Percentiles rank a stretch among this genome's conserved stretches.
These are phyloP conservation scores for Lepidium didymum DNA, from an alignment of 345 rosid genomes.

Conservation along the genomic window DNA sequence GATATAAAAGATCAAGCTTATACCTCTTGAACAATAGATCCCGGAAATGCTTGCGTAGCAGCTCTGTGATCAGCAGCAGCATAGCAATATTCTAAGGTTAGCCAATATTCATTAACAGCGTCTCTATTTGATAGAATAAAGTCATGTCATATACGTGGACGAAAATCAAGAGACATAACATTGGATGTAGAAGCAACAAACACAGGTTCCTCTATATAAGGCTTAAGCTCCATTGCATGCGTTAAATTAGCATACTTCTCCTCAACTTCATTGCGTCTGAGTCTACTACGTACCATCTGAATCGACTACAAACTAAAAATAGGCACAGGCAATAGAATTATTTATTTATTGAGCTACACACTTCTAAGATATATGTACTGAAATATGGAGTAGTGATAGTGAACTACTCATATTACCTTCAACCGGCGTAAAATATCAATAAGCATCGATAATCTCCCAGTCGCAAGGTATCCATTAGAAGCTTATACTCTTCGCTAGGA, in stretches of 20 bases:
- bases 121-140: conserved; percentile 61
- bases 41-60: conserved; percentile 86
- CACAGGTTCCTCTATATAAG: conserved; percentile 83
- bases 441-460: conserved; percentile 69
- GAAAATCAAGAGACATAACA: conserved; percentile 60
- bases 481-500: conserved; percentile 55
- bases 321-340: not conserved
- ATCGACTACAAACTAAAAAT: conserved; percentile 50
- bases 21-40: conserved; percentile 89
- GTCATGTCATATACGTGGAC: conserved; percentile 90
- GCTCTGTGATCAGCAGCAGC: conserved; percentile 85
- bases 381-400: not conserved
- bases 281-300: conserved; percentile 53
- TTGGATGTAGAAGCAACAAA: conserved; percentile 46
- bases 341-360: not conserved
- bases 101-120: conserved; percentile 93
- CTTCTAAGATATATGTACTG: not conserved
- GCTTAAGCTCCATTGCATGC: conserved; percentile 82
- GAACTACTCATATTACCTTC: conserved; percentile 50
- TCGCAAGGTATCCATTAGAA: conserved; percentile 80
- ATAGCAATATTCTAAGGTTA: conserved; percentile 87
- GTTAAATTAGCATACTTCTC: conserved; percentile 50
- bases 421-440: conserved; percentile 74
- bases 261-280: conserved; percentile 40
- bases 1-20: conserved; percentile 14